Conservation (phyloP, 768 basidiomycete genomes). For the Psilocybe subaeruginosa region DNA sequence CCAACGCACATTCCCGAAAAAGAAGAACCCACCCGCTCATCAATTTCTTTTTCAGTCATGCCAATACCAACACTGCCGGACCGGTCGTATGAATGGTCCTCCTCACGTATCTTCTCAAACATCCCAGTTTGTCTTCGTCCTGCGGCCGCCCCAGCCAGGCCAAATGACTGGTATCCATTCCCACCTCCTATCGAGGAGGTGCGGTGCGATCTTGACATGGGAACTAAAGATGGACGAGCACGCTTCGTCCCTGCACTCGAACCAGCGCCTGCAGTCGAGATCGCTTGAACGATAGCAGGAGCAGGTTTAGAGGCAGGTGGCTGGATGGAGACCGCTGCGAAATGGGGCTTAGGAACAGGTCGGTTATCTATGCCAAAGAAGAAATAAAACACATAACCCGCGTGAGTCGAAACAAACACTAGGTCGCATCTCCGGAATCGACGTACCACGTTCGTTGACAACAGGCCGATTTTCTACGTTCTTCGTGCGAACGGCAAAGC, state of each 20-base stretch:
- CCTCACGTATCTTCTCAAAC: slow-evolving; percentile 31
- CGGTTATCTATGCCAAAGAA: slow-evolving; percentile 51
- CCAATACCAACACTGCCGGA: slow-evolving; percentile 40
- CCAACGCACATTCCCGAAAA: neutral
- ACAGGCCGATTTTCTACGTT: slow-evolving; percentile 84
- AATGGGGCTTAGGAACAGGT: slow-evolving; percentile 60
- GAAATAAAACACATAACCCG: slow-evolving; percentile 8
- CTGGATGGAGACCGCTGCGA: slow-evolving; percentile 58
- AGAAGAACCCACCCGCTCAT: slow-evolving; percentile 59
- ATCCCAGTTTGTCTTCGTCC: slow-evolving; percentile 17
- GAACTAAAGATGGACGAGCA: slow-evolving; percentile 39
- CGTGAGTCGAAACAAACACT: slow-evolving; percentile 16
- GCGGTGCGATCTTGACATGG: slow-evolving; percentile 39
- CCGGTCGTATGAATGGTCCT: slow-evolving; percentile 26
- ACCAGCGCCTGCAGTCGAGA: slow-evolving; percentile 36
- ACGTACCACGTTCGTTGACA: slow-evolving; percentile 74
- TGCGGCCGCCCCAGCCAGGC: slow-evolving; percentile 25
- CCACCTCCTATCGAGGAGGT: slow-evolving; percentile 35
- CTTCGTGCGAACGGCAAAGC: slow-evolving; percentile 85
- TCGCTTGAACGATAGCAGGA: slow-evolving; percentile 47
- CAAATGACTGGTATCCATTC: slow-evolving; percentile 41
- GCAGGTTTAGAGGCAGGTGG: slow-evolving; percentile 47
- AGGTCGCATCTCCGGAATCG: neutral
- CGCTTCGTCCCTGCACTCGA: slow-evolving; percentile 28
- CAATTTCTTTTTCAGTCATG: slow-evolving; percentile 72